Percentiles rank a stretch among this genome's conserved stretches.
Conservation (phyloP, 768 basidiomycete genomes). For the Leccinellum luteum region DNA sequence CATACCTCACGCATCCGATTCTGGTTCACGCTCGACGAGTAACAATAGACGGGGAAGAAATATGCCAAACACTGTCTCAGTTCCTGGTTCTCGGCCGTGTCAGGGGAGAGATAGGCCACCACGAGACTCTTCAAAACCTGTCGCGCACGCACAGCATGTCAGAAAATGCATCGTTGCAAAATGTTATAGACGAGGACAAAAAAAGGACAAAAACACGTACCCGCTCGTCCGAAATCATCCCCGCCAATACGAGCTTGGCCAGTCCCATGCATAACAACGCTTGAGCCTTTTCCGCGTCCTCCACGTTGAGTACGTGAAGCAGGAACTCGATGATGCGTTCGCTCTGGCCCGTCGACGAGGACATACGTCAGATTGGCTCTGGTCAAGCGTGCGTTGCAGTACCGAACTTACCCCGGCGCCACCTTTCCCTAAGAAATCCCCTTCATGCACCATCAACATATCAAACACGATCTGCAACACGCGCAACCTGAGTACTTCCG, state of each 20-base stretch:
- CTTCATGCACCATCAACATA: slow-evolving; percentile 80
- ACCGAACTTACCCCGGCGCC: slow-evolving; percentile 30
- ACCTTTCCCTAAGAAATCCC: slow-evolving; percentile 53
- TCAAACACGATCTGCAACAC: slow-evolving; percentile 86
- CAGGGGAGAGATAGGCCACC: slow-evolving; percentile 72
- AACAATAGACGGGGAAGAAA: slow-evolving; percentile 86
- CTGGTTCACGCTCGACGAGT: slow-evolving; percentile 75
- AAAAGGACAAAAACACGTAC: slow-evolving; percentile 40
- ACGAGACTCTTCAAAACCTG: slow-evolving; percentile 51
- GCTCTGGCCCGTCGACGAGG: slow-evolving; percentile 28
- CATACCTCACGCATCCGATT: slow-evolving; percentile 55
- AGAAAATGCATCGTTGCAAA: background rate
- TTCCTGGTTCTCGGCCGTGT: slow-evolving; percentile 76
- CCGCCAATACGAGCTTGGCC: slow-evolving; percentile 80
- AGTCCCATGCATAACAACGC: slow-evolving; percentile 76
- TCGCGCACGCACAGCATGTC: background rate
- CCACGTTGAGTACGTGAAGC: slow-evolving; percentile 46
- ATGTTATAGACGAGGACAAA: background rate
- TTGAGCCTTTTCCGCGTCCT: slow-evolving; percentile 62
- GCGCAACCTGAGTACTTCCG: slow-evolving; percentile 62
- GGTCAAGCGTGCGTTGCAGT: background rate
- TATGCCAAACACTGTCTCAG: slow-evolving; percentile 83
- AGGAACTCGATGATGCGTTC: slow-evolving; percentile 69
- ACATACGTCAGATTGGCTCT: background rate
- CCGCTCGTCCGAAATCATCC: slow-evolving; percentile 68